Base-by-base conservation (phyloP, 768 basidiomycete species). In the Favolaschia claudopus region DNA sequence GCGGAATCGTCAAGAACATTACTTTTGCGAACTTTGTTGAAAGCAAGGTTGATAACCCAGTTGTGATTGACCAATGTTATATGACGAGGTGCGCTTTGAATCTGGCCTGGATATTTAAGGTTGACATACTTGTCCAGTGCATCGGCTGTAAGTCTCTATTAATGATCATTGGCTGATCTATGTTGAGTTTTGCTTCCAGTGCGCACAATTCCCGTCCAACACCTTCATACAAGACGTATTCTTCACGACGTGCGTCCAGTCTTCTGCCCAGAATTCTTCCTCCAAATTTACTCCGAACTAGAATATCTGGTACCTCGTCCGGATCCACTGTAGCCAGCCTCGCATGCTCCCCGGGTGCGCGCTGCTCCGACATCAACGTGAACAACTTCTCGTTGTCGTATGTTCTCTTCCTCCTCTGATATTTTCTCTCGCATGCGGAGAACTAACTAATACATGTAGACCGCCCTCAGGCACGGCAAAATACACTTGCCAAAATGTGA, bases 241-340 rank as follows among this genome's bases (percentile, higher is more conserved):
- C 67, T 87, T 84, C 72, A 79, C 76, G 49, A 79, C 81, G 83
- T 85, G 48, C 36, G 72, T 62, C 38, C 7, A 24, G 24, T 38
- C 12, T 19, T 36, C 27, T 34, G 6, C 44, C 4, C n/a, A 38
- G 12, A 25, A 7, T 7, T 19, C 22, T 8, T 27, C 40, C 20
- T 40, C 1, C 43, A 28, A 32, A 8, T 44, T 49, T n/a, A 43
- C 43, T 61, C 40, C 52, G 34, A 52, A 29, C 2, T 56, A 86
- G 84, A 59, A 82, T 88, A 38, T 80, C 81, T 12, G 88, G 88
- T 0, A 85, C 84, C 5, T 81, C 82, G 1, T 85, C 84, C 0
- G 79, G 82, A 13, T 71, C 80, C 7, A 77, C 79, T 5, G 86
- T 88, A 2, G 86, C 84, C 5, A 74, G 75, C 14, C 72, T 89